A percentile compares a stretch with the other conserved stretches of the same genome.
Evolutionary conservation across 2,329 filamentous ascomycete genomes (phyloP).

Genomic region (Atkinsonella texensis): DNA sequence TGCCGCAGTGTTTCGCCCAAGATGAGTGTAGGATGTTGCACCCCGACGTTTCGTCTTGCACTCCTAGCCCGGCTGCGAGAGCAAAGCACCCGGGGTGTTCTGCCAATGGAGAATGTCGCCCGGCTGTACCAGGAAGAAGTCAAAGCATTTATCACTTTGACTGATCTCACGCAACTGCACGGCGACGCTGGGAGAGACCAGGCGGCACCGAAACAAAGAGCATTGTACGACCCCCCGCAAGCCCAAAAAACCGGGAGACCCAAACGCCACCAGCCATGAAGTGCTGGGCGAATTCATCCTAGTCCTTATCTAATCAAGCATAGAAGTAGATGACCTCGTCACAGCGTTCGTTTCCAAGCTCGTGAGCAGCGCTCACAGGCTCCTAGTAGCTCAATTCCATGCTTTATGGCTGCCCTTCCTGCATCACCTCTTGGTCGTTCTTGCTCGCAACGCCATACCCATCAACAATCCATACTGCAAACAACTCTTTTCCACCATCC

Average conservation of each 20-base stretch:
- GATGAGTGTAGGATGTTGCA: background rate
- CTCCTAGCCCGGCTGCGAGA: constrained; percentile 6
- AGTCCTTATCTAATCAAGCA: constrained; percentile 7
- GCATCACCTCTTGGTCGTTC: constrained; percentile 8
- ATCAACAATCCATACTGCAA: constrained; percentile 11
- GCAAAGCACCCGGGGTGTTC: background rate
- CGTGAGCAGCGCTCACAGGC: constrained; percentile 2
- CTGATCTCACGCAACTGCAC: constrained; percentile 4
- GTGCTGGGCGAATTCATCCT: constrained; percentile 8
- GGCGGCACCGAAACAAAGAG: background rate
- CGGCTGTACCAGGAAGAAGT: constrained; percentile 4
- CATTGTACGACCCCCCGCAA: background rate
- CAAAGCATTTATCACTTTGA: constrained; percentile 2
- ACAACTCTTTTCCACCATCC: constrained; percentile 12
- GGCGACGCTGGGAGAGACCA: background rate
- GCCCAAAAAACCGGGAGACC: background rate
- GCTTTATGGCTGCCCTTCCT: constrained; percentile 21
- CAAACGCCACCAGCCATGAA: constrained; percentile 1
- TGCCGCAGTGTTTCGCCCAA: constrained; percentile 4
- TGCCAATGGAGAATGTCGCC: constrained; percentile 1
- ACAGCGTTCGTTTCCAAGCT: constrained; percentile 12
- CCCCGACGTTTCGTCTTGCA: constrained; percentile 4
- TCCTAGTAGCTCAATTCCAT: constrained; percentile 11
- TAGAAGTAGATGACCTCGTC: constrained; percentile 8
- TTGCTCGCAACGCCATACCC: constrained; percentile 6